phyloP scores from a whole-genome alignment of 306 rosid genomes.

The Chamaecrista fasciculata region DNA sequence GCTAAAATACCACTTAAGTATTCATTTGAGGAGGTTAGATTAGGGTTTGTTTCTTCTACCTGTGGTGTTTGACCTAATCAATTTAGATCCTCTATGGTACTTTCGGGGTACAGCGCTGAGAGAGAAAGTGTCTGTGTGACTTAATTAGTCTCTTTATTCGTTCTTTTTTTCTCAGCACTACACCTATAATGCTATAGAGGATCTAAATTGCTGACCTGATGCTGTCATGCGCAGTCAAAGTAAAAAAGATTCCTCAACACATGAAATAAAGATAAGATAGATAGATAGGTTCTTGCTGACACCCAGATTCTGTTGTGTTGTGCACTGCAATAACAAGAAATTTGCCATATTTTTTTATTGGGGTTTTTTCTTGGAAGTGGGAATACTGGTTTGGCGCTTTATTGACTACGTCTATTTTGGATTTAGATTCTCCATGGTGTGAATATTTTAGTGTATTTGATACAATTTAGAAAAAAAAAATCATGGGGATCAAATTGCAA shows the following conservation, averaged over 20 bases:
- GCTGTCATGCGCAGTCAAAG: not conserved
- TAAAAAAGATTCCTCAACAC: not conserved
- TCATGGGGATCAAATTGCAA: no score
- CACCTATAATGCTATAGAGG: no score
- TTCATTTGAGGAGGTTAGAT: constrained; percentile 66
- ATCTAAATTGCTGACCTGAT: no score
- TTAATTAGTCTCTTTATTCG: no score
- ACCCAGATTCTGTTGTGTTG: constrained; percentile 19
- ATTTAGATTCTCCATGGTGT: constrained; percentile 11
- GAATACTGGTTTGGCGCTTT: constrained; percentile 16
- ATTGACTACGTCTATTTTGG: constrained; percentile 11
- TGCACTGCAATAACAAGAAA: constrained; percentile 7
- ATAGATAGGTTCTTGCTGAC: constrained; percentile 20
- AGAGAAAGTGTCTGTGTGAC: no score
- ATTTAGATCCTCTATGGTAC: no score
- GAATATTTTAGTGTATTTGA: no score
- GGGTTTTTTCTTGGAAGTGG: not conserved
- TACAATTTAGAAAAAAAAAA: no score
- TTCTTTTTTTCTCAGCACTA: no score
- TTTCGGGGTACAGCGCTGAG: no score
- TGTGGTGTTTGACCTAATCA: no score
- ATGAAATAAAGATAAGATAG: no score
- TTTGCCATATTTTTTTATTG: not conserved
- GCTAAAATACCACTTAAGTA: constrained; percentile 44
- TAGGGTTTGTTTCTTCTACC: constrained; percentile 39